Percentiles rank a stretch among this genome's conserved stretches.
Conservation (phyloP, 1,139 yeast genomes). For the Chernovozyma sophiae-reginae region DNA sequence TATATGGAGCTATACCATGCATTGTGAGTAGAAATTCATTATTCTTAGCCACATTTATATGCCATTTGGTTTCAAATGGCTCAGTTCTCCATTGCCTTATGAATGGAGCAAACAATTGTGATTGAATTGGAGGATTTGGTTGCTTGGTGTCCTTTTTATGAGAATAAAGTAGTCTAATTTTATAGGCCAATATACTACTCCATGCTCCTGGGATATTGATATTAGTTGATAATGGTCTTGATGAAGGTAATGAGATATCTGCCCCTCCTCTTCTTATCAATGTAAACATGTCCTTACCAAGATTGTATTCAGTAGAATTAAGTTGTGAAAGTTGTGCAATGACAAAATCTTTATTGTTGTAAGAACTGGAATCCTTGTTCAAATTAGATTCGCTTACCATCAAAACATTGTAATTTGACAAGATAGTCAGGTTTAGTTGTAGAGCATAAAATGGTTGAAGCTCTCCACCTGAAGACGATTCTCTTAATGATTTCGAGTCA, state of each 20-base stretch:
- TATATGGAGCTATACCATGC: constrained; percentile 79
- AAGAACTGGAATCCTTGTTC: constrained; percentile 11
- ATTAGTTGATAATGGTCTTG: constrained; percentile 44
- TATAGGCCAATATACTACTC: constrained; percentile 61
- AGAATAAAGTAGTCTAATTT: constrained; percentile 25
- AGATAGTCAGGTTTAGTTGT: constrained; percentile 29
- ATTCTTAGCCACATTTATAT: constrained; percentile 40
- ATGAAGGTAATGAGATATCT: constrained; percentile 38
- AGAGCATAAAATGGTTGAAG: constrained; percentile 44
- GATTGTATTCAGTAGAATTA: constrained; percentile 17
- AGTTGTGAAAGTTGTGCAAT: constrained; percentile 27
- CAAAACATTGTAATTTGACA: constrained; percentile 44
- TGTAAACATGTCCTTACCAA: constrained; percentile 31
- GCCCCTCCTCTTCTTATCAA: constrained; percentile 35
- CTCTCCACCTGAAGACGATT: constrained; percentile 52
- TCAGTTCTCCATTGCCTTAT: constrained; percentile 64
- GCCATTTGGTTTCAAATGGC: constrained; percentile 78
- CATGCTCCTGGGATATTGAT: constrained; percentile 53
- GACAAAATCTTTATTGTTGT: constrained; percentile 32
- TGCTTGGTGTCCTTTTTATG: constrained; percentile 5
- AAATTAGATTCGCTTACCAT: constrained; percentile 33
- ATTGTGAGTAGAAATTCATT: constrained; percentile 36
- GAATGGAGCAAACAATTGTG: constrained; percentile 49
- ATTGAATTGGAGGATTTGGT: not conserved
- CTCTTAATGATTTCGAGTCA: constrained; percentile 28